Percentiles rank a stretch among this genome's conserved stretches.
phyloP scores from a whole-genome alignment of 2,329 filamentous ascomycete species.

The Chrysosporium keratinophilum region DNA sequence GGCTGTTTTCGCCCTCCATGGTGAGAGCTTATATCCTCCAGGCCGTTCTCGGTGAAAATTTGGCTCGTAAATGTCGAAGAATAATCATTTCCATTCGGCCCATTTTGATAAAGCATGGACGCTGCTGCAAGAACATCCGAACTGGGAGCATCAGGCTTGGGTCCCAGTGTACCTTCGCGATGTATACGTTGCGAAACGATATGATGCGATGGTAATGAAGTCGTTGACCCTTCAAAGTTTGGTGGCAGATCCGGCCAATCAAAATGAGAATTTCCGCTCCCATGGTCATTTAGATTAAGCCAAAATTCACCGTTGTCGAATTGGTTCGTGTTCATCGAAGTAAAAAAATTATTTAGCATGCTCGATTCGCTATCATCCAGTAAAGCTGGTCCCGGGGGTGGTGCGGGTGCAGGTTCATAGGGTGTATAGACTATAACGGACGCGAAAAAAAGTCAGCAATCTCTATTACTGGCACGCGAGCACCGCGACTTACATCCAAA shows the following conservation, averaged over 20 bases:
- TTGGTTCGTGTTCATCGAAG: slow-evolving; percentile 32
- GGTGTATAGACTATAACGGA: slow-evolving; percentile 22
- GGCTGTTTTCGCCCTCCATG: not conserved
- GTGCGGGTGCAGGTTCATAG: slow-evolving; percentile 47
- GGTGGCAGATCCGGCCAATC: slow-evolving; percentile 48
- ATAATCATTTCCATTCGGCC: slow-evolving; percentile 24
- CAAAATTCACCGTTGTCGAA: slow-evolving; percentile 32
- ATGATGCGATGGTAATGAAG: slow-evolving; percentile 43
- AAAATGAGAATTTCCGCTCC: slow-evolving; percentile 16
- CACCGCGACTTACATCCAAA: slow-evolving; percentile 51
- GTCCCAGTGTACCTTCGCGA: slow-evolving; percentile 15
- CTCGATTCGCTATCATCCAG: slow-evolving; percentile 50
- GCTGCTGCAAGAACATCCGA: slow-evolving; percentile 50
- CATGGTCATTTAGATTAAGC: slow-evolving; percentile 21
- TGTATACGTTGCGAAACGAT: not conserved
- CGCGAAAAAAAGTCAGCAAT: slow-evolving; percentile 15
- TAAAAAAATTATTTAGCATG: slow-evolving; percentile 43
- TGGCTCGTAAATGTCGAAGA: slow-evolving; percentile 25
- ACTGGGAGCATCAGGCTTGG: slow-evolving; percentile 21
- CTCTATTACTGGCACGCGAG: not conserved
- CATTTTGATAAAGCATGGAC: slow-evolving; percentile 38
- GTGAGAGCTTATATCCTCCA: slow-evolving; percentile 7
- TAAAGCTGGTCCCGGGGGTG: slow-evolving; percentile 54
- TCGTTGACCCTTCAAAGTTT: slow-evolving; percentile 54
- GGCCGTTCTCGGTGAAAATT: slow-evolving; percentile 15